Percentiles rank a stretch among this genome's conserved stretches.
Conservation (phyloP, 495 filamentous ascomycete genomes). For the Neurospora sp. region DNA sequence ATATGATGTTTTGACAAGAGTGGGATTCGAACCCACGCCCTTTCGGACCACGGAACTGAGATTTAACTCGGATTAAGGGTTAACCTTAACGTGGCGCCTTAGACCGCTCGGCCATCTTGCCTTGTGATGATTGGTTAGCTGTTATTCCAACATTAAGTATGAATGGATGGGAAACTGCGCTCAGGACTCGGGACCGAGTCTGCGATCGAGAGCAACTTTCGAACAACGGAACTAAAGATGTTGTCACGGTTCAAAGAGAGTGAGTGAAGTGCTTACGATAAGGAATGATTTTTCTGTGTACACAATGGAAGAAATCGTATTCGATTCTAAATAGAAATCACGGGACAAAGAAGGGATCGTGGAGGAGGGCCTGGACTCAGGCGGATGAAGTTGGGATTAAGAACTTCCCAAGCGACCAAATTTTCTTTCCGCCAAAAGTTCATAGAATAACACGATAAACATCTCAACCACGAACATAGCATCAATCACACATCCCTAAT, state of each 20-base stretch:
- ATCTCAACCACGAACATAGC: neutral
- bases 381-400: neutral
- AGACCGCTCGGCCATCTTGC: neutral
- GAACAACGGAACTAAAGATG: no score
- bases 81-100: neutral
- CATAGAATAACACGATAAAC: neutral
- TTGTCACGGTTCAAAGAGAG: no score
- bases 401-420: neutral
- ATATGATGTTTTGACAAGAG: constrained; percentile 12
- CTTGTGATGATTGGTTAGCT: neutral
- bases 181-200: neutral
- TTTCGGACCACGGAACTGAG: constrained; percentile 19
- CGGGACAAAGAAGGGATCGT: neutral
- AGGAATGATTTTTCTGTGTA: no score
- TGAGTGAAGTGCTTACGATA: no score
- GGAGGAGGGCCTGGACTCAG: neutral
- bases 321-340: neutral
- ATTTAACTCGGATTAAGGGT: neutral
- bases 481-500: neutral
- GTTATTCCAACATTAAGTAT: no score
- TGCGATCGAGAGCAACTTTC: neutral
- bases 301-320: no score
- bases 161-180: no score
- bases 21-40: constrained; percentile 29
- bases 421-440: neutral